Evolutionary conservation across 257 asterid genomes (phyloP).

Genomic region (Salvia hispanica): DNA sequence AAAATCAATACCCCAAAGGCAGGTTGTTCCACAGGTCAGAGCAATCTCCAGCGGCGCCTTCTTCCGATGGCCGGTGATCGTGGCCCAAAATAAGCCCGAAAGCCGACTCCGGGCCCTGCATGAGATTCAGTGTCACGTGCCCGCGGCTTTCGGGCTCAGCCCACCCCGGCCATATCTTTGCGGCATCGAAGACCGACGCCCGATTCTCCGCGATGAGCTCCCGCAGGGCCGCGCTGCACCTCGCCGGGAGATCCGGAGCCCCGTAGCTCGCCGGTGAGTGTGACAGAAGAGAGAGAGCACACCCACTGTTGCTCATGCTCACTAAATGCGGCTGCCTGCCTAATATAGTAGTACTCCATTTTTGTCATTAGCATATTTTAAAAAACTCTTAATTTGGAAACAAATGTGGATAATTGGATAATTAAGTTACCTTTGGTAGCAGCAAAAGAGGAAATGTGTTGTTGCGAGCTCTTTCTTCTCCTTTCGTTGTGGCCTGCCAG

Average conservation of each 20-base stretch:
- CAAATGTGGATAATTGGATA: too few relatives aligned
- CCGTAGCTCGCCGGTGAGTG: conserved; percentile 31
- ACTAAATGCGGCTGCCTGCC: not conserved
- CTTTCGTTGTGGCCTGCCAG: conserved; percentile 77
- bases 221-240: conserved; percentile 52
- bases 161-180: not conserved
- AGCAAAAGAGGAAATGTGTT: conserved; percentile 31
- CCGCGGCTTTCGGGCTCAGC: conserved; percentile 18
- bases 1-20: conserved; percentile 34
- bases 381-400: too few relatives aligned
- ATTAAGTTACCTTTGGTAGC: conserved; percentile 24
- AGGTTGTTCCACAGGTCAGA: conserved; percentile 45
- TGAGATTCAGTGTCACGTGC: conserved; percentile 55
- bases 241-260: too few relatives aligned
- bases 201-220: conserved; percentile 71
- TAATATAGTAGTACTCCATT: too few relatives aligned
- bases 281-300: conserved; percentile 96
- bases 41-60: conserved; percentile 34
- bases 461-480: conserved; percentile 66
- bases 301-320: conserved; percentile 29
- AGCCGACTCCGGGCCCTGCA: conserved; percentile 49
- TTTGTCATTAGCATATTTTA: too few relatives aligned
- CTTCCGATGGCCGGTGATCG: conserved; percentile 16
- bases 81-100: conserved; percentile 40
- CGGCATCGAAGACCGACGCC: conserved; percentile 25